These are phyloP conservation scores for Chlorella sp. DNA, from an alignment of 139 green algal genomes.

Conservation along the genomic window DNA sequence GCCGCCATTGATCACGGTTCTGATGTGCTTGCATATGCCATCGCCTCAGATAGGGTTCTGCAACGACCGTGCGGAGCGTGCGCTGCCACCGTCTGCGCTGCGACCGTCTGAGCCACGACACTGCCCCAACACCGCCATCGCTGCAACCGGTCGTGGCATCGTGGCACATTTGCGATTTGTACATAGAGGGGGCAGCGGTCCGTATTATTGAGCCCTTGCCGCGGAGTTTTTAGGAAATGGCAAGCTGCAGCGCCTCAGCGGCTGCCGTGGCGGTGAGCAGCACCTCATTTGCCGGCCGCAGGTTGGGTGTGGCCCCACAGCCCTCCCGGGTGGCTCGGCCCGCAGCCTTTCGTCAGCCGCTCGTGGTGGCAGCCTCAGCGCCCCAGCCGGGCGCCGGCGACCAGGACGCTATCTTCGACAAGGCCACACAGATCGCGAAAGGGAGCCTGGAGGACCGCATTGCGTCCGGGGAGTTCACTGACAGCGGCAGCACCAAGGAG, in stretches of 20 bases:
- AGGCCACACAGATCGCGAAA: neutral
- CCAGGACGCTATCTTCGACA: neutral
- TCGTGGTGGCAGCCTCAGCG: neutral
- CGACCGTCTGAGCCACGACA: neutral
- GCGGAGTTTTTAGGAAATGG: neutral
- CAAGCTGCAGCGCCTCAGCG: neutral
- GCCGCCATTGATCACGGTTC: neutral
- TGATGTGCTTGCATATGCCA: neutral
- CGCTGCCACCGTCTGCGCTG: neutral
- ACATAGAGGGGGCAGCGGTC: too few species aligned
- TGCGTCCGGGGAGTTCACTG: constrained; percentile 78
- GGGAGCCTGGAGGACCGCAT: neutral
- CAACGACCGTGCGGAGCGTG: neutral
- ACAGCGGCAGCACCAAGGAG: constrained; percentile 82
- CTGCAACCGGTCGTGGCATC: too few species aligned
- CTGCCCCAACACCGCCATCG: too few species aligned
- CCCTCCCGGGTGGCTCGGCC: neutral
- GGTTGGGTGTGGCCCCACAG: neutral
- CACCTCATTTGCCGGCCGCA: constrained; percentile 1
- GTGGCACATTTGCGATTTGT: too few species aligned
- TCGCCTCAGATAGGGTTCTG: neutral
- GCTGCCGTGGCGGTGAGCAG: neutral
- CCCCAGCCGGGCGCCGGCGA: neutral
- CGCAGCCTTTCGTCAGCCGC: neutral
- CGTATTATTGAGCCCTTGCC: too few species aligned